phyloP scores from a whole-genome alignment of 2,329 filamentous ascomycete species.

The Rutstroemia sp. region DNA sequence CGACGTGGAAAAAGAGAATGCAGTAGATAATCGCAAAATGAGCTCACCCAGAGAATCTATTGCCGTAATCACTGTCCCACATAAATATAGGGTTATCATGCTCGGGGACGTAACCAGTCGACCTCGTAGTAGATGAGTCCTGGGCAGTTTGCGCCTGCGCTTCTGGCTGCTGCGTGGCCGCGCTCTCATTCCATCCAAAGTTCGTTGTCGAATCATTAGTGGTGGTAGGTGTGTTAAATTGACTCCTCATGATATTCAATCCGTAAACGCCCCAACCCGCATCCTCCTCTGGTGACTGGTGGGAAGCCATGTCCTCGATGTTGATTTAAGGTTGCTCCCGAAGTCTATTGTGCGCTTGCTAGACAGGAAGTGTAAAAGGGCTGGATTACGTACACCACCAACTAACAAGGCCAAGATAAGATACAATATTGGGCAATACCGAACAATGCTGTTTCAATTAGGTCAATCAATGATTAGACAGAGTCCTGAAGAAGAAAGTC shows the following conservation, averaged over 20 bases:
- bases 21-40: not conserved
- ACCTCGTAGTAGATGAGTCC: not conserved
- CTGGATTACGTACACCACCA: no score
- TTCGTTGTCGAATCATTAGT: not conserved
- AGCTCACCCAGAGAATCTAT: not conserved
- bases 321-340: no score
- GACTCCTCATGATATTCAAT: not conserved
- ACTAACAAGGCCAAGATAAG: no score
- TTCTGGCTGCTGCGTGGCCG: not conserved
- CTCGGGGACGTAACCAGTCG: not conserved
- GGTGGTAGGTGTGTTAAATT: not conserved
- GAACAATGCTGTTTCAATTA: no score
- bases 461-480: no score
- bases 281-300: not conserved
- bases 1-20: not conserved
- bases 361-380: no score
- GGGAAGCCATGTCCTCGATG: no score
- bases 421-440: no score
- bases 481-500: no score
- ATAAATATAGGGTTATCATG: not conserved
- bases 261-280: not conserved
- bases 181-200: not conserved
- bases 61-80: not conserved
- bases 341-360: no score
- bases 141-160: not conserved